These are phyloP conservation scores for Magnusiomyces tetraspermus DNA, from an alignment of 1,139 yeast species.

Conservation along the genomic window DNA sequence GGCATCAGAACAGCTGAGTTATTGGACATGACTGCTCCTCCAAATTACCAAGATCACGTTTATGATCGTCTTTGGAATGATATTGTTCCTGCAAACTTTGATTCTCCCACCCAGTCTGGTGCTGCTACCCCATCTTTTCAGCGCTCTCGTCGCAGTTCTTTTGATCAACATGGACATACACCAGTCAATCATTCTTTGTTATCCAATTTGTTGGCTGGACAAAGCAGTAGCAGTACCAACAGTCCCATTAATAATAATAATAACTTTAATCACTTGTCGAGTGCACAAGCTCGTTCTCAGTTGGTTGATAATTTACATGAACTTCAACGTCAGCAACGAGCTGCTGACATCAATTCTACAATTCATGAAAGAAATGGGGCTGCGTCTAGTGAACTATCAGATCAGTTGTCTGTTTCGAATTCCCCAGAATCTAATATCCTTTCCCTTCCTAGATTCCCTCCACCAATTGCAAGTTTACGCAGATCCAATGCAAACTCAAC, in stretches of 20 bases:
- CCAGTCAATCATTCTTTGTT: background rate
- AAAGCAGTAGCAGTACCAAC: background rate
- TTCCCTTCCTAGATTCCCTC: background rate
- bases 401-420: too few species aligned
- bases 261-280: background rate
- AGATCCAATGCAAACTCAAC: background rate
- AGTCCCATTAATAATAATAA: background rate
- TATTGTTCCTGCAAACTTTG: slow-evolving; percentile 43
- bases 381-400: too few species aligned
- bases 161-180: slow-evolving; percentile 15
- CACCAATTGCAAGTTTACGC: background rate
- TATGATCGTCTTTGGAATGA: slow-evolving; percentile 82
- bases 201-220: background rate
- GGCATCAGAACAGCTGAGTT: slow-evolving; percentile 1
- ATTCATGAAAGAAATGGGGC: background rate
- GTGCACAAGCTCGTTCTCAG: background rate
- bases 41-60: slow-evolving; percentile 74
- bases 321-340: background rate
- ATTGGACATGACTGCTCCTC: slow-evolving; percentile 58
- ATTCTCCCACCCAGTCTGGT: slow-evolving; percentile 49
- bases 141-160: slow-evolving; percentile 19
- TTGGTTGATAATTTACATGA: background rate
- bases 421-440: background rate
- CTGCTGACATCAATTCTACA: background rate
- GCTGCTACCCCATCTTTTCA: slow-evolving; percentile 37